Base-by-base conservation (phyloP, 805 yeast species). In the Nakazawaea wickerhamii region DNA sequence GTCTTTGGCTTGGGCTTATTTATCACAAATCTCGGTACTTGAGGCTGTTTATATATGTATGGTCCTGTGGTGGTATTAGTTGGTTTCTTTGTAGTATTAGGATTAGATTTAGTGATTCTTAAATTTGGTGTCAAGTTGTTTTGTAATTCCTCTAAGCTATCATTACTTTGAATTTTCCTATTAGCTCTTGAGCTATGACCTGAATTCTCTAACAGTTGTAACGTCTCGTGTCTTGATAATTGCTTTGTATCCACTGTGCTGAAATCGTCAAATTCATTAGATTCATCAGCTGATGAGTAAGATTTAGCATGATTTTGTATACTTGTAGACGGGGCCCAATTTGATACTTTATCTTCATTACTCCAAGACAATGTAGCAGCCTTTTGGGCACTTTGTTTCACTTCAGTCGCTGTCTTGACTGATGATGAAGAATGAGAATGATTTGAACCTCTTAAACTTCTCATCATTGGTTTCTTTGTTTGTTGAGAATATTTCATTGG, bases 281-380 rank as follows among this genome's bases (percentile, higher is more conserved):
- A 17, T 25, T 40, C 28, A n/a, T 25, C 18, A 27, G 48, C 37
- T 1, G 60, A 43, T 7, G 61, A 53, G 40, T 55, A 54, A 2
- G 61, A 55, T 37, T 52, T 55, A 17, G 47, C 41, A 14, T 37
- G 41, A 5, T 49, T 49, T 11, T 53, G 45, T 5, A 62, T 40
- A 20, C 65, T 57, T 17, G 53, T 52, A 2, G 62, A 57, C 7
- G 67, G 67, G 4, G 67, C 55, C 67, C 67, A 64, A 8, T 62
- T 61, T 30, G 43, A 27, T 3, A 46, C 32, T 20, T 47, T 45
- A 18, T 46, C 49, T 21, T 47, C 51, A 32, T 46, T 46, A 18
- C 35, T 40, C 54, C 54, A 50, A 9, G 39, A 38, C 4, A 63
- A 45, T 32, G 59, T 59, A 0, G 68, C 68, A 3, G 68, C 68